Base-by-base conservation (phyloP, 495 filamentous ascomycete species). In the Bryoglossum gracile region DNA sequence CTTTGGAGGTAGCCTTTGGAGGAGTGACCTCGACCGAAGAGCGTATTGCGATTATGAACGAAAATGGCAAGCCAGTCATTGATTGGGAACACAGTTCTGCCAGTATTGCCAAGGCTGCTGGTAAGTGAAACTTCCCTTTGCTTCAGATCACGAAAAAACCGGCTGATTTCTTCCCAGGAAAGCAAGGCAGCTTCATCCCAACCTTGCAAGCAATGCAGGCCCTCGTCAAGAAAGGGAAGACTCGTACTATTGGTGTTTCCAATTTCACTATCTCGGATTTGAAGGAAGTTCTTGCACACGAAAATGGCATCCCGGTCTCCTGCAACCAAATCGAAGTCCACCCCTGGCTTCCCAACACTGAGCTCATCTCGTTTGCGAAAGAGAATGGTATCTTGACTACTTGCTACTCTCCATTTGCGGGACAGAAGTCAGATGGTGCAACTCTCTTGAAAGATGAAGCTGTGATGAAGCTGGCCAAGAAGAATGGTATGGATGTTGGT, bases 221-320 rank as follows among this genome's bases (percentile, higher is more conserved):
- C 72, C 74, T 92, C 11, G 70, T 83, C 18, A 83, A 70, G n/a
- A 83, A 80, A 4, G 84, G 84, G 59, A 86, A 86, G 67, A 85
- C 86, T 21, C 76, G 73, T 65, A 85, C 84, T 68, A 86, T 94
- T 53, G 86, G 87, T 3, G 74, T 91, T 6, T 84, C 77, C 56
- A 92, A 89, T 66, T 88, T 86, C 64, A 77, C 73, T 28, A 73
- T 81, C 49, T 71, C 66, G n/a, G 81, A 89, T 53, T 64, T 88
- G 48, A 77, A 85, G 63, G 71, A 73, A 35, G 55, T 89, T 16
- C 43, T 89, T 11, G 35, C 51, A 8, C 24, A 51, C 1, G 35
- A 30, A 17, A 68, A 70, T 18, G 65, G 60, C 8, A 69, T 84
- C 38, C 73, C 79, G n/a, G 80, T 81, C 3, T 78, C 82, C 3